Percentiles rank a stretch among this genome's conserved stretches.
Conservation (phyloP, 306 rosid genomes). For the Crotalaria pallida region DNA sequence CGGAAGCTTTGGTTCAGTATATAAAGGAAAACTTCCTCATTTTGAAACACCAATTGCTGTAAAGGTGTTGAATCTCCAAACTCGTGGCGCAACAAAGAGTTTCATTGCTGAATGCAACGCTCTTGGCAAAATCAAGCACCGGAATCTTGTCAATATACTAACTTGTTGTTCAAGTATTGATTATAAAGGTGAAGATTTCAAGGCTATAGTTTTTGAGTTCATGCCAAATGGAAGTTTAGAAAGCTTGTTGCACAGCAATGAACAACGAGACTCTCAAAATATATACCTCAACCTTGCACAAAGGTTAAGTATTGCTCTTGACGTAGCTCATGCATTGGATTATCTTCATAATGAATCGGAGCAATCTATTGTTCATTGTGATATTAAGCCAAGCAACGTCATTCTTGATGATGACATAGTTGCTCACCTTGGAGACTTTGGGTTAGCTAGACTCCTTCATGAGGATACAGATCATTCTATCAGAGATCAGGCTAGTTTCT, state of each 20-base stretch:
- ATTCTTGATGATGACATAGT: slow-evolving; percentile 30
- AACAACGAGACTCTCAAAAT: background rate
- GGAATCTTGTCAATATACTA: slow-evolving; percentile 28
- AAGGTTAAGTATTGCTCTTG: slow-evolving; percentile 33
- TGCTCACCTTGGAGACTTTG: slow-evolving; percentile 45
- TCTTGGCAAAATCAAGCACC: slow-evolving; percentile 15
- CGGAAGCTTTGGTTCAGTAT: slow-evolving; percentile 30
- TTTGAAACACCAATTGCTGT: slow-evolving; percentile 17
- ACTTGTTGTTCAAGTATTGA: slow-evolving; percentile 31
- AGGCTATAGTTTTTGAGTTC: slow-evolving; percentile 33
- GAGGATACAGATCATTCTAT: background rate
- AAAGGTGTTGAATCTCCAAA: slow-evolving; percentile 35
- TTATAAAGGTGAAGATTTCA: slow-evolving; percentile 26
- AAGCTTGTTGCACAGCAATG: slow-evolving; percentile 10
- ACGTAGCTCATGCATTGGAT: slow-evolving; percentile 34
- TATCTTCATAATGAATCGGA: slow-evolving; percentile 37
- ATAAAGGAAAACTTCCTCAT: slow-evolving; percentile 19
- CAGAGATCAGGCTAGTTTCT: slow-evolving; percentile 4
- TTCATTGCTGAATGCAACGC: slow-evolving; percentile 30
- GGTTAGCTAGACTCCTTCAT: slow-evolving; percentile 36
- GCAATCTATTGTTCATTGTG: slow-evolving; percentile 34
- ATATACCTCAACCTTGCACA: background rate
- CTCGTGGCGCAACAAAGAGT: slow-evolving; percentile 29
- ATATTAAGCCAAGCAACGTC: slow-evolving; percentile 46
- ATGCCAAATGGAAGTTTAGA: slow-evolving; percentile 39